Base-by-base conservation (phyloP, 768 basidiomycete species). In the Mycena rosella region DNA sequence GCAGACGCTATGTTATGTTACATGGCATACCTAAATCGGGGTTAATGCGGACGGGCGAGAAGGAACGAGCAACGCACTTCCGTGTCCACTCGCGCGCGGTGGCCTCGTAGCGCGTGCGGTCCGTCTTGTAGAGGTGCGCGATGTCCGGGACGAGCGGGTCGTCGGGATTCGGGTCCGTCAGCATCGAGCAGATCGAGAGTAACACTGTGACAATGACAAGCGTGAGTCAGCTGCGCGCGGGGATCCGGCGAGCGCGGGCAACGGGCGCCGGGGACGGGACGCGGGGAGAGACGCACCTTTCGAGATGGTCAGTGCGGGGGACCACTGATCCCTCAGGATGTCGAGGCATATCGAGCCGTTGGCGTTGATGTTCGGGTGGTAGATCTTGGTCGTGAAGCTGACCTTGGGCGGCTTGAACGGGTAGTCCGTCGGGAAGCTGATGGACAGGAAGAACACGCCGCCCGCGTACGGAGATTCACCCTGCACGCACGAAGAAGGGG, bases 401-500 rank as follows among this genome's bases (percentile, higher is more conserved):
- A 99, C 96, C 89, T 99, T 99, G 82, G 98, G 98, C 47, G 98
- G 98, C 84, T 99, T 98, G 92, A 99, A 99, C 27, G 98, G 98
- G 85, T 99, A 99, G 81, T 99, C 97, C 81, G 93, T 95, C 52
- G 95, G 95, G 88, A 96, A 96, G 48, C 87, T 89, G 79, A 97
- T 96, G 54, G 92, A 91, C 52, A 96, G 90, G 93, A 99, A 99
- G 87, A 99, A 99, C 62, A 99, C 98, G 79, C 98, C 98, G 76
- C 98, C 98, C 34, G 97, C 91, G 78, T 99, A 99, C 30, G 98
- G 98, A 74, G 96, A 98, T 79, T 99, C 97, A 75, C 93, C 91
- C 96, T 98, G 70, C 40, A 72, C 72, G 26, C 66, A 75, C 6
- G 63, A 22, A 57, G 68, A 47, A 15, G 18, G n/a, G 22, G 69